These are phyloP conservation scores for Gymnopilus dilepis DNA, from an alignment of 768 basidiomycete species.

Conservation along the genomic window DNA sequence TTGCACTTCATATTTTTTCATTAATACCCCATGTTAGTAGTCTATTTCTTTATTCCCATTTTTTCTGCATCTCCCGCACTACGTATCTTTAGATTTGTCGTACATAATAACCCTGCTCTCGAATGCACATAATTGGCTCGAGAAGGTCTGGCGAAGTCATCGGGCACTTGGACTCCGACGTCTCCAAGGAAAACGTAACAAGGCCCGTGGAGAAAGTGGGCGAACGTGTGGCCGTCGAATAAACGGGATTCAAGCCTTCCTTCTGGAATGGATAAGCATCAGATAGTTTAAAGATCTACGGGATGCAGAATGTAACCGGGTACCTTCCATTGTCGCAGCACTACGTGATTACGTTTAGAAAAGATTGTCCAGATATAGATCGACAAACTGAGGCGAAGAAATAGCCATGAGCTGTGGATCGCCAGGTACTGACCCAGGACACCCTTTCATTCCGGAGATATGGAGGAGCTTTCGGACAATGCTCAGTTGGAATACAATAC, in stretches of 20 bases:
- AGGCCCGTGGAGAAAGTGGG: background rate
- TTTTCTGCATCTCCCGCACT: slow-evolving; percentile 1
- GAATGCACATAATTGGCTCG: slow-evolving; percentile 8
- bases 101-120: slow-evolving; percentile 4
- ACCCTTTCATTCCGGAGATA: slow-evolving; percentile 27
- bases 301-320: background rate
- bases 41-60: slow-evolving; percentile 15
- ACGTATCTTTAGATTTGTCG: slow-evolving; percentile 5
- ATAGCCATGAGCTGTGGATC: slow-evolving; percentile 24
- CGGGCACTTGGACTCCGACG: background rate
- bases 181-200: background rate
- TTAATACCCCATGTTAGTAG: slow-evolving; percentile 17
- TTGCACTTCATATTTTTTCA: slow-evolving; percentile 32
- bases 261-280: background rate
- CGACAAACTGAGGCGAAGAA: slow-evolving; percentile 14
- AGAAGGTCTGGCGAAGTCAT: background rate
- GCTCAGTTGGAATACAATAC: background rate
- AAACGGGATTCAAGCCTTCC: background rate
- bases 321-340: background rate
- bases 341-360: background rate
- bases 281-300: background rate
- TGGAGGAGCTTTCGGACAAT: slow-evolving; percentile 7
- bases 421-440: slow-evolving; percentile 27
- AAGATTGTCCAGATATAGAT: slow-evolving; percentile 15
- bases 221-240: background rate